Conservation (phyloP, 2,329 filamentous ascomycete species). For the Alternaria tenuissima region DNA sequence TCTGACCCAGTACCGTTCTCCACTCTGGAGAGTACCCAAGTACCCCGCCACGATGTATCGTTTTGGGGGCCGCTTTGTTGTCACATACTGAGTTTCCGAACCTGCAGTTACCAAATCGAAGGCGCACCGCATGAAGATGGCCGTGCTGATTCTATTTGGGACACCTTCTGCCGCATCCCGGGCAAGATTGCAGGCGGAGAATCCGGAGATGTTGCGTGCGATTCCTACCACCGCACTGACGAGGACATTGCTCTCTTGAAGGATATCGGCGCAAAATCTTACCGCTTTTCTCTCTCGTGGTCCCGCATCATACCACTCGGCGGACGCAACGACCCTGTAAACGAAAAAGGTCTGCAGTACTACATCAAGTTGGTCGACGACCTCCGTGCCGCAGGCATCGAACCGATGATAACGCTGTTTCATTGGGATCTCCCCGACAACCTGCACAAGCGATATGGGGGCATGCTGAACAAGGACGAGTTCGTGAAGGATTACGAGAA, state of each 20-base stretch:
- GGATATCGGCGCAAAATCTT: slow-evolving; percentile 74
- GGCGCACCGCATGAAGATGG: slow-evolving; percentile 78
- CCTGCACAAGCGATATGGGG: slow-evolving; percentile 81
- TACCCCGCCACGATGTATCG: slow-evolving; percentile 32
- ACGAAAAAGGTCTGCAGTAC: slow-evolving; percentile 77
- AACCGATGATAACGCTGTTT: slow-evolving; percentile 81
- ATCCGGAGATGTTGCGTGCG: slow-evolving; percentile 80
- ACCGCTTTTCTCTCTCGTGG: slow-evolving; percentile 87
- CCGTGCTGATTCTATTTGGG: slow-evolving; percentile 85
- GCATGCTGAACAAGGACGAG: slow-evolving; percentile 80
- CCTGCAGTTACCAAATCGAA: slow-evolving; percentile 84
- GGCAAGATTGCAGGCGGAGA: slow-evolving; percentile 84
- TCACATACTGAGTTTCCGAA: slow-evolving; percentile 31
- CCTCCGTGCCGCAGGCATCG: slow-evolving; percentile 77
- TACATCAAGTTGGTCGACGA: slow-evolving; percentile 83
- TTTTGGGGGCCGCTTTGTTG: slow-evolving; percentile 10
- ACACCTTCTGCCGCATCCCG: slow-evolving; percentile 81
- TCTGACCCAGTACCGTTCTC: slow-evolving; percentile 28
- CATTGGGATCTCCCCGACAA: slow-evolving; percentile 88
- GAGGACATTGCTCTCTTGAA: slow-evolving; percentile 83
- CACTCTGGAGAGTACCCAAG: slow-evolving; percentile 8
- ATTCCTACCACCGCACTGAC: slow-evolving; percentile 81
- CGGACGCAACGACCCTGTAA: slow-evolving; percentile 81
- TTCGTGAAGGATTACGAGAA: slow-evolving; percentile 82
- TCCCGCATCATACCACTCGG: slow-evolving; percentile 86